These are phyloP conservation scores for Cucurbita moschata DNA, from an alignment of 306 rosid genomes.

Conservation along the genomic window DNA sequence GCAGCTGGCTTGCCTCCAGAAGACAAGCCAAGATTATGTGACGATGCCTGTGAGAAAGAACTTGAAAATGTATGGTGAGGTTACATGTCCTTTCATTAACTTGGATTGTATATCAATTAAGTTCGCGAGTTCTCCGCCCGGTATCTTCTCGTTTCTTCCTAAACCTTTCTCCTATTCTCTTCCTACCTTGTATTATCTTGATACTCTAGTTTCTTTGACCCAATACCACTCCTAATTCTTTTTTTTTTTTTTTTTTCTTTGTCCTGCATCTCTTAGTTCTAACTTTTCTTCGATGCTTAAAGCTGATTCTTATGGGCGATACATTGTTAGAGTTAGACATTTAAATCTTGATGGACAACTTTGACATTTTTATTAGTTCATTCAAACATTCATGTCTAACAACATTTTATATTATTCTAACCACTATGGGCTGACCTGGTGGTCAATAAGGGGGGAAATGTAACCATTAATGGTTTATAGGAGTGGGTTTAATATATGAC, in stretches of 20 bases:
- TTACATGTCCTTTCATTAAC: conserved; percentile 21
- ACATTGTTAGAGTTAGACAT: background rate
- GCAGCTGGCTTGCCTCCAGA: conserved; percentile 95
- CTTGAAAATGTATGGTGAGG: conserved; percentile 99
- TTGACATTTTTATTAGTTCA: background rate
- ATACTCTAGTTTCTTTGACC: background rate
- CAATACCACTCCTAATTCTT: background rate
- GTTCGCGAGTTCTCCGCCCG: background rate
- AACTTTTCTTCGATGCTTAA: background rate
- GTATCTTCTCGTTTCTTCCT: background rate
- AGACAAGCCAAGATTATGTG: conserved; percentile 71
- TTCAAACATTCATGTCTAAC: background rate
- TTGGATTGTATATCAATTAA: background rate
- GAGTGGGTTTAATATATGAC: background rate
- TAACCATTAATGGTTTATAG: background rate
- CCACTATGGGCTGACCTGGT: background rate
- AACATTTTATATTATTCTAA: background rate
- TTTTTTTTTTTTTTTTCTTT: background rate
- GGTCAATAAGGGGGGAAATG: background rate
- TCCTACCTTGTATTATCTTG: background rate
- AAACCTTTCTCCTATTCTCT: background rate
- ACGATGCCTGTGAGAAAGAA: conserved; percentile 60
- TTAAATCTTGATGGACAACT: background rate
- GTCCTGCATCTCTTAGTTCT: background rate
- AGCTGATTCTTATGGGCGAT: background rate